Base-by-base conservation (phyloP, 2,329 filamentous ascomycete species). In the Hymenoscyphus repandus region DNA sequence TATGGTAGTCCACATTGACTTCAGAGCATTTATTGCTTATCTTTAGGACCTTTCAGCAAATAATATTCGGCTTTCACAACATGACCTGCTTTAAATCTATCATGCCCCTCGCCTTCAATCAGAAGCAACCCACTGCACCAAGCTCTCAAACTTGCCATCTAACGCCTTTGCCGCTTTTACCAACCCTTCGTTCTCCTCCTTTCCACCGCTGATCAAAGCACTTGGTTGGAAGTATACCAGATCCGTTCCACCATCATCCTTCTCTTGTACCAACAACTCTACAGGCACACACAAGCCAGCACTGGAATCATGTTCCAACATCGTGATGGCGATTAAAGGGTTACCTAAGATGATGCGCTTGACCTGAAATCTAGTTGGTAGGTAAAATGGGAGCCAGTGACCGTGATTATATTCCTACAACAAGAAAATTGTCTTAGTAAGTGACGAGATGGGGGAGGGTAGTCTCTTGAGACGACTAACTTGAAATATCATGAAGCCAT, bases 331-430 rank as follows among this genome's bases (percentile, higher is more conserved):
- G 20, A 60, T 55, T 1, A 62, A 33, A 10, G 60, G 56, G 45
- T 62, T 62, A 2, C 59, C 58, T 4, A 61, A 40, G n/a, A 60
- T 56, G 27, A 62, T 50, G 33, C 59, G 31, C 37, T 51, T 58
- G 11, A 38, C 22, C 30, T 57, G 55, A 13, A 55, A 44, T 7
- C 51, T 49, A n/a, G 51, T 44, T 2, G 54, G 46, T 6, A 49
- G 42, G 43, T 55, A 61, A 5, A 62, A 39, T 1, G 55, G 54
- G 6, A 58, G 41, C 59, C 59, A 62, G 11, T 22, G 13, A 12
- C 54, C 52, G 36, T 62, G 59, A 32, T 59, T 41, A 18, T 59
- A 51, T 47, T 59, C 57, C 57, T 61, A 22, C 34, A n/a, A n/a
- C n/a, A n/a, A n/a, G n/a, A n/a, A n/a, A n/a, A n/a, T 11, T 51